phyloP scores from a whole-genome alignment of 83 land plant genomes.

The Larix sibirica region DNA sequence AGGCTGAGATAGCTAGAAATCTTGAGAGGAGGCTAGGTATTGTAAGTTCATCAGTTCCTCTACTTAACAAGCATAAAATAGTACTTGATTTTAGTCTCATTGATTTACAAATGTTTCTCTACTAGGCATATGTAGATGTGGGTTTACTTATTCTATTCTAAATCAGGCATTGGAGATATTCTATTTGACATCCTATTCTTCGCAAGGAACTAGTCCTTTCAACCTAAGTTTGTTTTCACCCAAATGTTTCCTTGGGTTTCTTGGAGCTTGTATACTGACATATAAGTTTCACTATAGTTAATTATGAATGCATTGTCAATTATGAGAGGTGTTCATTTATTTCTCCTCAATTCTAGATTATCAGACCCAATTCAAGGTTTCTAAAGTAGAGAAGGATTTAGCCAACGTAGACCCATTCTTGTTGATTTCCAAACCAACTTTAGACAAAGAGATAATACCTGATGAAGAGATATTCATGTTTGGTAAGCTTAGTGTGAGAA shows the following conservation, averaged over 20 bases:
- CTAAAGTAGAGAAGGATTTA: constrained; percentile 67
- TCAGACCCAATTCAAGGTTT: constrained; percentile 66
- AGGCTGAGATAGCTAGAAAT: constrained; percentile 49
- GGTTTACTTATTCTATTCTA: not conserved
- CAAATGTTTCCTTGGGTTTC: not conserved
- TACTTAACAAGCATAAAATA: not conserved
- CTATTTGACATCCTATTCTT: not conserved
- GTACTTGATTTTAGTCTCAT: not conserved
- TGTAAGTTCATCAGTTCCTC: constrained; percentile 46
- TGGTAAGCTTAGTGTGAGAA: constrained; percentile 52
- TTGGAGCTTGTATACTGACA: not conserved
- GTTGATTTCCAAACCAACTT: constrained; percentile 28
- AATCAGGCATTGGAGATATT: not conserved
- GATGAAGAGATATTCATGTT: no score
- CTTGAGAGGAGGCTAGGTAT: constrained; percentile 66
- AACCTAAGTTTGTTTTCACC: not conserved
- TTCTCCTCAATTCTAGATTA: constrained; percentile 7
- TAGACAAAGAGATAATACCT: constrained; percentile 65
- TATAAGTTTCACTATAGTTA: not conserved
- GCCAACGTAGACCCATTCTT: constrained; percentile 74
- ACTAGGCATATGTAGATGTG: not conserved
- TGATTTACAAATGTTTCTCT: not conserved
- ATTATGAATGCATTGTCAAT: not conserved
- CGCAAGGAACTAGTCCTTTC: not conserved
- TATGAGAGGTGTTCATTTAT: not conserved